Base-by-base conservation (phyloP, 2,329 filamentous ascomycete genomes). In the Corynespora cassiicola region DNA sequence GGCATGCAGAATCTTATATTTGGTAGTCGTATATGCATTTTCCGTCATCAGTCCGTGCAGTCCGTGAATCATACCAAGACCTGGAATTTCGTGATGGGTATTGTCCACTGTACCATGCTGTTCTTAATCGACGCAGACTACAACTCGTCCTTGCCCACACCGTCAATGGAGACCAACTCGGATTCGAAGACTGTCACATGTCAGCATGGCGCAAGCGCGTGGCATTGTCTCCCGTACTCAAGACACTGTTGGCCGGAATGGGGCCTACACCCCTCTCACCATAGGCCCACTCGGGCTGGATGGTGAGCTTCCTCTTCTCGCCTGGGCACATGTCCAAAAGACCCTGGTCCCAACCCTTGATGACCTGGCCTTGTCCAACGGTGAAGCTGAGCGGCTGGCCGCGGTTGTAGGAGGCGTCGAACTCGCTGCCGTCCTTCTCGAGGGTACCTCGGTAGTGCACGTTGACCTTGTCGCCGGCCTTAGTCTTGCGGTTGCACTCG, bases 281-380 rank as follows among this genome's bases (percentile, higher is more conserved):
- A 66, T 96, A 97, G 33, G 85, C 92, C 63, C 85, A 82, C 66
- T 88, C 86, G 15, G 92, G 90, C 34, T 90, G 90, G 36, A 99
- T 94, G 18, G 90, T 97, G 65, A 99, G 75, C 42, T 82, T 92
- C 70, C 71, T 82, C 78, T 91, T 92, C 78, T 97, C 92, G 47
- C 94, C 92, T 56, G 95, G 87, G 72, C 94, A 97, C 91, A 97
- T 96, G 63, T 88, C 88, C 36, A 94, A 58, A 24, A 97, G 79
- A 32, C 92, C 92, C 65, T 95, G 72, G 59, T 97, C 92, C 92
- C 91, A 96, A 63, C 92, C 92, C 74, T 88, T 85, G 67, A 99
- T 99, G 33, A 97, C 94, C 67, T 87, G 81, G 28, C 90, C 88
- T 16, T 74, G 73, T 22, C 94, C 94, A 20, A 99, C 75, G 47